These are phyloP conservation scores for Bombardia bombarda DNA, from an alignment of 495 filamentous ascomycete species.

Conservation along the genomic window DNA sequence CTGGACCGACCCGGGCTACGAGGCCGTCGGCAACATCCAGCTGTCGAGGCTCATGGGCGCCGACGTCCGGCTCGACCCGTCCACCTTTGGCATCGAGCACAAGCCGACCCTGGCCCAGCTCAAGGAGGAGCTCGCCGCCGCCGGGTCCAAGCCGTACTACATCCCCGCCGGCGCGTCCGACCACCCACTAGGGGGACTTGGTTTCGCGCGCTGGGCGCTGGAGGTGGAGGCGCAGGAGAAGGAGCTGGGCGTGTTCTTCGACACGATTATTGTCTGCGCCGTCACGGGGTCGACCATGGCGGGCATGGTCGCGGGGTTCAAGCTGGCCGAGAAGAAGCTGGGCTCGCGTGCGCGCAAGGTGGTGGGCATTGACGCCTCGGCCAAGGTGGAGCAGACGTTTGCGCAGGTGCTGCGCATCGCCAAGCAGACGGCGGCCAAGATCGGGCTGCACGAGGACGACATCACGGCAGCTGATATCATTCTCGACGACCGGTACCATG, in stretches of 20 bases:
- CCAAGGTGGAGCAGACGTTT: conserved; percentile 45
- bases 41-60: conserved; percentile 55
- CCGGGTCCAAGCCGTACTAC: conserved; percentile 51
- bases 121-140: conserved; percentile 32
- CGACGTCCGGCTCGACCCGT: conserved; percentile 42
- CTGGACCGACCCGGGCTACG: conserved; percentile 43
- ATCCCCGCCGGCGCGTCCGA: conserved; percentile 59
- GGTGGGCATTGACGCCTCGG: conserved; percentile 56
- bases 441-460: conserved; percentile 46
- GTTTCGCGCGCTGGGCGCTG: conserved; percentile 57
- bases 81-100: conserved; percentile 51
- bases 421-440: conserved; percentile 45
- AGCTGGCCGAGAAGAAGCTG: conserved; percentile 39
- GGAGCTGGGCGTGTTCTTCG: conserved; percentile 49
- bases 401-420: conserved; percentile 55
- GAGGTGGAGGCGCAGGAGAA: conserved; percentile 52
- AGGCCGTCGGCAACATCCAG: conserved; percentile 53
- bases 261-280: conserved; percentile 53
- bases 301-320: conserved; percentile 58
- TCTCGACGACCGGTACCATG: conserved; percentile 56
- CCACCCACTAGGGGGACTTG: conserved; percentile 56
- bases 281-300: conserved; percentile 57
- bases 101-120: conserved; percentile 43
- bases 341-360: conserved; percentile 35
- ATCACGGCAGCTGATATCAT: conserved; percentile 48